phyloP scores from a whole-genome alignment of 768 basidiomycete genomes.

The Cantharellus cinnabarinus region DNA sequence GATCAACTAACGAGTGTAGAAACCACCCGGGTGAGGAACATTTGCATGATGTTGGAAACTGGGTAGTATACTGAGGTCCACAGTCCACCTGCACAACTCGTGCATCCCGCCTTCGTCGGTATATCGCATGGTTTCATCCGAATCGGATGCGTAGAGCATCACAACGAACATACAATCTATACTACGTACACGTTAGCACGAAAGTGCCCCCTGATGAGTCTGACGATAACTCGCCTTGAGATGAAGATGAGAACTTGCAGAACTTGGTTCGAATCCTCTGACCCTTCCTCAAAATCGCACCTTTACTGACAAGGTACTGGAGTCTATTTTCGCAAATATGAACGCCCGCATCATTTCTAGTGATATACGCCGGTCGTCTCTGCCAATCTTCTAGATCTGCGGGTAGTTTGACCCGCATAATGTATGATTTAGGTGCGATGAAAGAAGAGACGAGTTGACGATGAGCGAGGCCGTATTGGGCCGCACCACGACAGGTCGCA shows the following conservation, averaged over 20 bases:
- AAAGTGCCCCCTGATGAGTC: constrained; percentile 17
- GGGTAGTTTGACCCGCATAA: constrained; percentile 82
- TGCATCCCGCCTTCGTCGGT: constrained; percentile 36
- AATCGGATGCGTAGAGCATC: constrained; percentile 58
- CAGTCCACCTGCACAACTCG: constrained; percentile 40
- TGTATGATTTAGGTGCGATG: constrained; percentile 63
- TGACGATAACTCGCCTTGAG: constrained; percentile 20
- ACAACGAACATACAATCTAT: constrained; percentile 63
- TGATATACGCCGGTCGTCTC: constrained; percentile 73
- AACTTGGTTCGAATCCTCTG: constrained; percentile 67
- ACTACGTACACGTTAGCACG: not conserved
- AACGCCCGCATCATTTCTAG: constrained; percentile 51
- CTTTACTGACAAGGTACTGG: constrained; percentile 74
- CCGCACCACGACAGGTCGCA: constrained; percentile 74
- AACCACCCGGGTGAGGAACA: constrained; percentile 36
- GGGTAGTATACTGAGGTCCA: constrained; percentile 58
- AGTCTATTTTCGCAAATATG: constrained; percentile 75
- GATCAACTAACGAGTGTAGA: constrained; percentile 46
- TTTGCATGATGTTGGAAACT: constrained; percentile 54
- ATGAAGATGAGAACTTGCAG: constrained; percentile 24
- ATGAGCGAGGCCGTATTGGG: constrained; percentile 64
- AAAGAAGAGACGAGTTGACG: constrained; percentile 59
- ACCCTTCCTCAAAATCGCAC: constrained; percentile 73
- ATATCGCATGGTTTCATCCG: constrained; percentile 60
- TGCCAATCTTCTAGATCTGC: constrained; percentile 69